phyloP scores from a whole-genome alignment of 805 yeast genomes.

The Saturnispora mendoncae region DNA sequence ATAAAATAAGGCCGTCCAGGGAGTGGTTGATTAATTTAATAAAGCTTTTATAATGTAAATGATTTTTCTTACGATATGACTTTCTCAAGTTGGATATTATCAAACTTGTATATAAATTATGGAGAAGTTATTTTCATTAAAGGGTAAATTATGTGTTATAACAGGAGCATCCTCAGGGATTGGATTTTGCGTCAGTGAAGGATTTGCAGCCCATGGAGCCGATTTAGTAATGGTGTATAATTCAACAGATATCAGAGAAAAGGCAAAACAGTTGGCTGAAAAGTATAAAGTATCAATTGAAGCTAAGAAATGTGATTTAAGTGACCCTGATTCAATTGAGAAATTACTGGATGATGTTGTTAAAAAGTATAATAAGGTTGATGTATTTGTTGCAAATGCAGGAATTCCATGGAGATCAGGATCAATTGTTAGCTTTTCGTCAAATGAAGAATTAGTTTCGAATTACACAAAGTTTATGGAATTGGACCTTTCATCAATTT shows the following conservation, averaged over 20 bases:
- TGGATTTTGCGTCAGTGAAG: conserved; percentile 44
- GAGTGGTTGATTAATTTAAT: no score
- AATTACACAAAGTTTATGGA: conserved; percentile 68
- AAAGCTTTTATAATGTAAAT: no score
- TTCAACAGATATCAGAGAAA: conserved; percentile 13
- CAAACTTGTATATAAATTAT: no score
- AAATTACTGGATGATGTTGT: conserved; percentile 22
- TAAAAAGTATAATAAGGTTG: conserved; percentile 32
- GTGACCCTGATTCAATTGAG: conserved; percentile 26
- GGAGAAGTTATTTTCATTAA: conserved; percentile 28
- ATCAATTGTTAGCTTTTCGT: conserved; percentile 35
- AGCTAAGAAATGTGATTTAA: conserved; percentile 27
- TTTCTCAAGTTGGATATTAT: no score
- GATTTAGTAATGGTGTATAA: conserved; percentile 33
- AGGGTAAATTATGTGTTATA: conserved; percentile 35
- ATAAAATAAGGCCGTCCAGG: no score
- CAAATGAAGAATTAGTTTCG: conserved; percentile 35
- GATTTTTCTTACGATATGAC: no score
- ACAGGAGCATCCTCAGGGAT: conserved; percentile 55
- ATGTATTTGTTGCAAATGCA: conserved; percentile 36
- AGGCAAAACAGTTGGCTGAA: conserved; percentile 8
- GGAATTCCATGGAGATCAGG: conserved; percentile 75
- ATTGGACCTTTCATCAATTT: conserved; percentile 72
- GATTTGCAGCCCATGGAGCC: conserved; percentile 44
- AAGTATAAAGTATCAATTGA: conserved; percentile 15